These are phyloP conservation scores for Paraleonurus japonicus DNA, from an alignment of 257 asterid genomes.

Conservation along the genomic window DNA sequence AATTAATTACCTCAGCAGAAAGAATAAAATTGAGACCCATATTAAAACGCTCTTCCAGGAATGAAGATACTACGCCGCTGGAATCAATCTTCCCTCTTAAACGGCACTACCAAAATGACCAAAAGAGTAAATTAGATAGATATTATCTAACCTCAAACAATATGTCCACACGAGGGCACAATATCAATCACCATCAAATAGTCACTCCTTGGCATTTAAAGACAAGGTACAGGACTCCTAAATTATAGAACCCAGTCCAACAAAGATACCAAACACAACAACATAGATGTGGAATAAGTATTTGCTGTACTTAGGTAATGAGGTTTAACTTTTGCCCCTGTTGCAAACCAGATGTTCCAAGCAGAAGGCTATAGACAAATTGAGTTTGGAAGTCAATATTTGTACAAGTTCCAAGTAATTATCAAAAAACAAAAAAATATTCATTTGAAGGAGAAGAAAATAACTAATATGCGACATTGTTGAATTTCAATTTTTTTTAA, in stretches of 20 bases:
- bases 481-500: too few species aligned
- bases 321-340: too few species aligned
- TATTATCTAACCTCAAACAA: neutral
- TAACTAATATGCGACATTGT: neutral
- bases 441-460: neutral
- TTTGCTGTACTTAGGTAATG: too few species aligned
- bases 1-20: slow-evolving; percentile 66
- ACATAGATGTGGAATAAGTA: too few species aligned
- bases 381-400: too few species aligned
- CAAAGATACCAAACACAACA: neutral
- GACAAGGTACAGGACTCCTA: neutral
- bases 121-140: neutral
- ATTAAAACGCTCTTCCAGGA: slow-evolving; percentile 72
- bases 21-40: slow-evolving; percentile 83
- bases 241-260: neutral
- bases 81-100: slow-evolving; percentile 88
- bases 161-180: neutral
- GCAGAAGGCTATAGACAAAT: too few species aligned
- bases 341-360: too few species aligned
- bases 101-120: slow-evolving; percentile 56
- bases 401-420: too few species aligned
- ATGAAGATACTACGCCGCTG: slow-evolving; percentile 61
- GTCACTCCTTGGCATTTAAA: neutral
- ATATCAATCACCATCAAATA: slow-evolving; percentile 1
- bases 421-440: neutral